A percentile compares a stretch with the other conserved stretches of the same genome.
Conservation (phyloP, 129 eudicot species). For the Flaveria brownii region DNA sequence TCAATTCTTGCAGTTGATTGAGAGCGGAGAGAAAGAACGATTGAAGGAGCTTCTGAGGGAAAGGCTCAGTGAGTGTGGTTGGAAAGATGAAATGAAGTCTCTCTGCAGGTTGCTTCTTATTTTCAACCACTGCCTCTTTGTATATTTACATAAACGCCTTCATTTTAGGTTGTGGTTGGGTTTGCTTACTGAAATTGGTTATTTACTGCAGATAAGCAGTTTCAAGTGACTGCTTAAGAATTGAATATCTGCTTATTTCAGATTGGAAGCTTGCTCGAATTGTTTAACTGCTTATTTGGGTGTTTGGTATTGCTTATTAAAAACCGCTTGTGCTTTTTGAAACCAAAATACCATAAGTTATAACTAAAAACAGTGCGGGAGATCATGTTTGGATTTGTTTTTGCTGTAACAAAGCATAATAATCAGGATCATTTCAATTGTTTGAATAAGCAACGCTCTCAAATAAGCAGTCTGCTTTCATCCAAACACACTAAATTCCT, state of each 20-base stretch:
- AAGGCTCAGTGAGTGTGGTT: conserved; percentile 80
- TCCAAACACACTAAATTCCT: not conserved
- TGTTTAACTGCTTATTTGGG: not conserved
- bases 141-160: not conserved
- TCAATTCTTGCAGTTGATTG: conserved; percentile 51
- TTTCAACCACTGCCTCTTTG: not conserved
- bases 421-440: not conserved
- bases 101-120: conserved; percentile 61
- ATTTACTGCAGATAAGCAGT: not conserved
- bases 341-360: not conserved
- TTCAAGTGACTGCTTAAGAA: not conserved
- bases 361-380: not conserved
- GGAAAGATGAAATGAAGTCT: conserved; percentile 89
- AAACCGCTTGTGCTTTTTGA: not conserved
- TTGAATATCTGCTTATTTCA: not conserved
- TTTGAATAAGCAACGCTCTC: not conserved
- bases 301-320: not conserved
- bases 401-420: not conserved
- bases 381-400: not conserved
- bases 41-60: conserved; percentile 79
- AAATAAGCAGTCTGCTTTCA: not conserved
- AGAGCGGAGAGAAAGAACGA: conserved; percentile 85
- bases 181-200: not conserved
- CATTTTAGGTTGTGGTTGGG: not conserved
- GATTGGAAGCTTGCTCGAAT: not conserved